Base-by-base conservation (phyloP, 2,329 filamentous ascomycete genomes). In the Harringtonia aguacate region DNA sequence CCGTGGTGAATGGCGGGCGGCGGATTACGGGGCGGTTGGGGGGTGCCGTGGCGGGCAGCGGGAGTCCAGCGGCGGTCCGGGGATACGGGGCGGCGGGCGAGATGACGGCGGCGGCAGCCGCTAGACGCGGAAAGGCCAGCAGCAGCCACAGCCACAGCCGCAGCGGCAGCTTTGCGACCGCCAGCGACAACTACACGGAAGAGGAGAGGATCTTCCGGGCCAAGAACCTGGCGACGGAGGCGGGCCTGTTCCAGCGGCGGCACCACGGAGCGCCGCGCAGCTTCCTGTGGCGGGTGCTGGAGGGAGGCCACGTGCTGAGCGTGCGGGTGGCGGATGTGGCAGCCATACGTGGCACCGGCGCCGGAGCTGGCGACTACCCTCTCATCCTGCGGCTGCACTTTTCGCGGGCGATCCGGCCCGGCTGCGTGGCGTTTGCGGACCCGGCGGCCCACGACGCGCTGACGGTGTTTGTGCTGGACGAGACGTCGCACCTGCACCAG, bases 201-300 rank as follows among this genome's bases (percentile, higher is more conserved):
- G 84, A 90, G 60, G 77, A 77, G 44, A 48, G 50, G 18, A 68
- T 75, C 10, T 95, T 94, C 57, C 77, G 81, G 52, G 69, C 75
- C 48, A 80, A 77, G 50, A 77, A 85, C 57, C 68, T 95, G 43
- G 86, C 90, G 22, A 81, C 72, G 2, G 77, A 88, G 28, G 83
- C 86, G 24, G 87, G 86, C 3, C 74, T 97, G 45, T 95, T 86
- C 67, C 88, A 94, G 62, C 80, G 92, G 44, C 76, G 77, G 60
- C 76, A 83, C 60, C 78, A 84, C 56, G 70, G 75, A 50, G 81
- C 83, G 50, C 92, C 92, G 33, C 81, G 85, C 58, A 86, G 79
- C 62, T 94, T 97, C 58, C 73, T 95, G 39, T 98, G 92, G 92
- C 79, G 90, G 53, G 74, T 97, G 33, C 66, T 95, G 48, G 84